Evolutionary conservation across 345 rosid species (phyloP), one percentile per base, ranked within the genome.

Genomic region (Citrus medica): DNA sequence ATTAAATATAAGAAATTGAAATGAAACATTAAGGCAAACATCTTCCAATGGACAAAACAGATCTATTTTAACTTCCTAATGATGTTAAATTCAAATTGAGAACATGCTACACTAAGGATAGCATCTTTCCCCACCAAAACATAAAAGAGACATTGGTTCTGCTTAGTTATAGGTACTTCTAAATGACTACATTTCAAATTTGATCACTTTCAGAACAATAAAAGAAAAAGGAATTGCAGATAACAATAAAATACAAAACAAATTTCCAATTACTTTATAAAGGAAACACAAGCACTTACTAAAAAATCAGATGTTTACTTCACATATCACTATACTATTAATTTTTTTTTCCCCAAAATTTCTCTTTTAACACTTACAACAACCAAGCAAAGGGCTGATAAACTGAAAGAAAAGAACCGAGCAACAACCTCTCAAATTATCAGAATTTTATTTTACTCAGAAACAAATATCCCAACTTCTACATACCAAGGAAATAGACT

Each of bases 401-500:
- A 27, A 71, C 4, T 42, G 35, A 19, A 27, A 74, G 7, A n/a
- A 46, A 21, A 60, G 24, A 40, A 28, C 16, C 27, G 19, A 40
- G 37, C 33, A 73, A 33, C 56, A 60, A 9, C 27, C 7, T 35
- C 61, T 61, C 21, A 74, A 74, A 73, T 58, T 40, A 58, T 19
- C 16, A 33, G 62, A 53, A 30, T 53, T 67, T 74, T 30, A 42
- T 56, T 28, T 58, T 53, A 76, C 60, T 59, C 10, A 69, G 65
- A 27, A 75, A 79, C 12, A 73, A 80, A 67, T 17, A 30, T 51
- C 79, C 40, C 64, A 79, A 74, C 4, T 27, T 69, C 83, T 67
- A 80, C 88, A 79, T 80, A 96, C 99, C 98, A 73, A 70, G 76
- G 90, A 84, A 71, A 87, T 81, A 71, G 83, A 77, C 60, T 94